Conservation (phyloP, 805 yeast species). For the Myxozyma nipponensis region DNA sequence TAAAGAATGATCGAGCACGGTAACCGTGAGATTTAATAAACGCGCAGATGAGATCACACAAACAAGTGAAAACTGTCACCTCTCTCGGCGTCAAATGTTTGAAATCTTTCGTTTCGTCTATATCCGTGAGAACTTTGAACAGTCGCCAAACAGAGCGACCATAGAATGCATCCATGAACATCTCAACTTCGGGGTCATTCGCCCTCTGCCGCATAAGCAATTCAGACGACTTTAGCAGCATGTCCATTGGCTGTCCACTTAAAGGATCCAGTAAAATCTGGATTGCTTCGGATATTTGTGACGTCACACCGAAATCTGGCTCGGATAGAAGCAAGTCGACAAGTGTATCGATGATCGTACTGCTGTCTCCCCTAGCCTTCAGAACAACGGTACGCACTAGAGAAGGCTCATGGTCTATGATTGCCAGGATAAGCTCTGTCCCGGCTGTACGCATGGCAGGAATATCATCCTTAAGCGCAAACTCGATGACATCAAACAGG, state of each 20-base stretch:
- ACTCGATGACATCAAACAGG: constrained; percentile 62
- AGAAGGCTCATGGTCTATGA: constrained; percentile 75
- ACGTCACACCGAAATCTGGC: constrained; percentile 63
- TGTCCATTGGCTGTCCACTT: constrained; percentile 23
- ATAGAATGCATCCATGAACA: constrained; percentile 60
- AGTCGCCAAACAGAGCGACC: constrained; percentile 55
- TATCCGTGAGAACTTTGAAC: constrained; percentile 48
- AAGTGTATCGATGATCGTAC: constrained; percentile 39
- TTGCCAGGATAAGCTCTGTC: constrained; percentile 72
- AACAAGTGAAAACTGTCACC: constrained; percentile 45
- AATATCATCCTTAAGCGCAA: constrained; percentile 58
- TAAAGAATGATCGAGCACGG: constrained; percentile 57
- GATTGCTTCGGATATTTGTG: constrained; percentile 81
- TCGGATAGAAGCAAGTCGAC: constrained; percentile 61
- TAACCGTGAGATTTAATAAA: constrained; percentile 64
- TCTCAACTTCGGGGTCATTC: constrained; percentile 23
- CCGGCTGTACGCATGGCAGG: constrained; percentile 58
- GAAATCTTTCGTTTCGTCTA: constrained; percentile 22
- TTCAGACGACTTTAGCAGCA: constrained; percentile 12
- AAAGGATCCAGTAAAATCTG: constrained; percentile 65
- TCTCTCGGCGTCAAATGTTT: constrained; percentile 4
- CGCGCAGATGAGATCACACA: constrained; percentile 69
- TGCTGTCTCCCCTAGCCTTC: constrained; percentile 1
- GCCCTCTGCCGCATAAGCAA: constrained; percentile 18
- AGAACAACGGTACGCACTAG: constrained; percentile 13